Base-by-base conservation (phyloP, 768 basidiomycete species). In the Xanthoconium stramineum region DNA sequence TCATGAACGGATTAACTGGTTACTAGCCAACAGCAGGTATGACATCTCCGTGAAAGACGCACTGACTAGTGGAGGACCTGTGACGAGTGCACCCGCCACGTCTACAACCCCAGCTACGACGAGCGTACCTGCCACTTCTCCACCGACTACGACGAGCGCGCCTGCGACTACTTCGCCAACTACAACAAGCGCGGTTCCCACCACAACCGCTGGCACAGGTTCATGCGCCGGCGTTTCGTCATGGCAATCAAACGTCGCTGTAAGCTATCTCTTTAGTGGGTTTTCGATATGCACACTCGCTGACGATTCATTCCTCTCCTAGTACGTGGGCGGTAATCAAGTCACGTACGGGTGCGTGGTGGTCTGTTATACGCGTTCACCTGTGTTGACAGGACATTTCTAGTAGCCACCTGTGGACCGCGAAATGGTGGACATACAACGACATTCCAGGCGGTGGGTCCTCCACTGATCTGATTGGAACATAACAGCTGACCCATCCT, bases 41-140 rank as follows among this genome's bases (percentile, higher is more conserved):
- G 84, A 86, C 63, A 55, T 76, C n/a, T 79, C 78, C 5, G 79
- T 86, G 52, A 88, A 88, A 65, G 74, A 77, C 55, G 78, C 81
- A 30, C 74, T 88, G 24, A 68, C 68, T 12, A 77, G 80, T 15
- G 38, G 61, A 8, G 63, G 65, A 15, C 36, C 59, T 5, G 10
- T 58, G 3, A 58, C 58, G 17, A 39, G 9, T 2, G 6, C 17
- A 9, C 19, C 63, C 3, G 36, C 56, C 19, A 61, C 74, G 12
- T 65, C 69, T 28, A 60, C 68, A 12, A 63, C 62, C 11, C 60
- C 56, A 8, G 40, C 19, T 2, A 39, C 28, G 11, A 51, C 50
- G 20, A 61, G 47, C 19, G 6, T 2, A 1, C 52, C 52, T 10
- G 20, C 52, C 5, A 60, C 62, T 20, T 51, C 49, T 28, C 36